phyloP scores from a whole-genome alignment of 2,329 filamentous ascomycete genomes.

The Fusarium mundagurra region DNA sequence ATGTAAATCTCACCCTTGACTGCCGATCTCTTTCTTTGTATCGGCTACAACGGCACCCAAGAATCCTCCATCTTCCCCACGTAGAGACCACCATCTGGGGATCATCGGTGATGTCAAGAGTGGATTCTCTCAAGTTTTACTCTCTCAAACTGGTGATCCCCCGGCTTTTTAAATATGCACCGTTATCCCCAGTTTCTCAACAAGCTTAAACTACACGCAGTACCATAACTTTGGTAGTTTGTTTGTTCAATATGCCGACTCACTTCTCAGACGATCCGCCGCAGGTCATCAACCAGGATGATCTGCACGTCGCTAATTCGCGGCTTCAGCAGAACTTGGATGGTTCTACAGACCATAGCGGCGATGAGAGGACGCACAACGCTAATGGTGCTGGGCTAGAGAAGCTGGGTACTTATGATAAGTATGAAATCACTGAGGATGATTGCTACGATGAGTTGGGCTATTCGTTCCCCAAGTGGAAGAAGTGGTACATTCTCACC shows the following conservation, averaged over 20 bases:
- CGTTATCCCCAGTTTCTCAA: not conserved
- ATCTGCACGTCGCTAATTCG: slow-evolving; percentile 50
- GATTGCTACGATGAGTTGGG: slow-evolving; percentile 75
- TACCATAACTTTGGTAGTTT: not conserved
- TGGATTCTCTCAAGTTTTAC: slow-evolving; percentile 4
- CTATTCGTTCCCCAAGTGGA: slow-evolving; percentile 66
- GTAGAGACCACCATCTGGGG: slow-evolving; percentile 1
- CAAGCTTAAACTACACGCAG: not conserved
- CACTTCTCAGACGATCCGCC: slow-evolving; percentile 51
- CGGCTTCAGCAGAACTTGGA: slow-evolving; percentile 46
- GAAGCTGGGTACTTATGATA: slow-evolving; percentile 52
- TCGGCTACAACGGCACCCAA: slow-evolving; percentile 30
- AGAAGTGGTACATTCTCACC: slow-evolving; percentile 79
- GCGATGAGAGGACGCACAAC: slow-evolving; percentile 48
- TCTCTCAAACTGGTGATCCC: not conserved
- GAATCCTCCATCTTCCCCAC: not conserved
- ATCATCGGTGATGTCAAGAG: slow-evolving; percentile 35
- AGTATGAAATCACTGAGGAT: slow-evolving; percentile 59
- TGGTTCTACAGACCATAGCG: slow-evolving; percentile 25
- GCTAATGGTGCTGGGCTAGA: slow-evolving; percentile 42
- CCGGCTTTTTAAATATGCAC: slow-evolving; percentile 25
- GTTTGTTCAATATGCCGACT: slow-evolving; percentile 40
- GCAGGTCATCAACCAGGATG: slow-evolving; percentile 49
- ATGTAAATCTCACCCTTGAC: not conserved
- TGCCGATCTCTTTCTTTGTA: not conserved